Evolutionary conservation across 148 eudicot species (phyloP), one percentile per base, ranked within the genome.

Genomic region (Gaultheria prostrata): DNA sequence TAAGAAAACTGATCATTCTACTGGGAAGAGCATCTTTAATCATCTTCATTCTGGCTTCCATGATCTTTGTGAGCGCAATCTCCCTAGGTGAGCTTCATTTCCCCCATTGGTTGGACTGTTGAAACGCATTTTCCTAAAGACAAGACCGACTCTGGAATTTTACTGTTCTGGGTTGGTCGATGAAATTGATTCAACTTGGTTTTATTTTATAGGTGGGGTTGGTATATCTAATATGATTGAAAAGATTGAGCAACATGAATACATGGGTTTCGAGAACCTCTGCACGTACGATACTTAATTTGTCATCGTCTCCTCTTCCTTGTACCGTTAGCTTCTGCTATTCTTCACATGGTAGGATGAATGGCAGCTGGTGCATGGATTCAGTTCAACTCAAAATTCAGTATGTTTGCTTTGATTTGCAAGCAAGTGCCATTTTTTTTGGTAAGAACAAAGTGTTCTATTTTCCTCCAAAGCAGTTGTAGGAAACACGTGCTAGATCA

Each of bases 181-280:
- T 53, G 65, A 51, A 10, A 48, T 79, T 77, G 9, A 33, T 7
- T 12, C 32, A 28, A 2, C 50, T 77, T 45, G 28, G 11, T 83
- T 57, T 57, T 83, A 67, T 54, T 81, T 35, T 21, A 81, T 76
- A 94, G 98, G 98, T 67, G 98, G 97, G 73, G 93, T 83, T 48
- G 85, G 85, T 39, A 83, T 83, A 61, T 21, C 76, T 17, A 65
- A 77, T 81, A 77, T 83, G 95, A 87, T 93, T 72, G 92, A 86
- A 53, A 93, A 91, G 91, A 87, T 95, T 56, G 84, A 93, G 53
- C 84, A 87, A 77, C 88, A 92, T 54, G 98, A 93, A 76, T 94
- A 93, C 85, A 95, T 95, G 96, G 98, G 98, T 43, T 94, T 95
- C 72, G 96, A 95, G 85, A 89, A 92, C 89, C 93, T 95, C 80